These are phyloP conservation scores for Capronia epimyces DNA, from an alignment of 2,329 filamentous ascomycete genomes.

Conservation along the genomic window DNA sequence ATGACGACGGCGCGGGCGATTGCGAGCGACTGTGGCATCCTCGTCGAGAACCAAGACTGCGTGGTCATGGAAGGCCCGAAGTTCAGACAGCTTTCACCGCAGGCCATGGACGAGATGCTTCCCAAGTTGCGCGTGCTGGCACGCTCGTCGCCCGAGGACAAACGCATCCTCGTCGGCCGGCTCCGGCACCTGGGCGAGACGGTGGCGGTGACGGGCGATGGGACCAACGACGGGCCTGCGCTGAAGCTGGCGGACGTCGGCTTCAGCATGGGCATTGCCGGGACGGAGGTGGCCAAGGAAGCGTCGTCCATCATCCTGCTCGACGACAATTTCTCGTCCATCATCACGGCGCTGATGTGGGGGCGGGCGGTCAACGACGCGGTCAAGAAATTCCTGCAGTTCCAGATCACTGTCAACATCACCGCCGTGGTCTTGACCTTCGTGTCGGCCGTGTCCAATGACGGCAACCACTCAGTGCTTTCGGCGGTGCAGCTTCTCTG, in stretches of 20 bases:
- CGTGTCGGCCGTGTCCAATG: slow-evolving; percentile 71
- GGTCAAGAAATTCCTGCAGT: slow-evolving; percentile 62
- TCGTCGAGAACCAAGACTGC: slow-evolving; percentile 49
- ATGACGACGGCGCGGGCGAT: slow-evolving; percentile 68
- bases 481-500: slow-evolving; percentile 88
- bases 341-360: slow-evolving; percentile 63
- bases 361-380: slow-evolving; percentile 64
- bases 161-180: slow-evolving; percentile 57
- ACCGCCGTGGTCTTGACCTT: slow-evolving; percentile 85
- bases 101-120: slow-evolving; percentile 55
- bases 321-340: slow-evolving; percentile 61
- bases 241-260: slow-evolving; percentile 62
- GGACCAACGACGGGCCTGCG: slow-evolving; percentile 62
- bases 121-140: slow-evolving; percentile 59
- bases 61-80: slow-evolving; percentile 64
- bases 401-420: slow-evolving; percentile 74
- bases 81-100: slow-evolving; percentile 57
- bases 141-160: slow-evolving; percentile 62
- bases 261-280: slow-evolving; percentile 63
- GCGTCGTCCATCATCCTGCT: slow-evolving; percentile 63
- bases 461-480: slow-evolving; percentile 66
- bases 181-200: slow-evolving; percentile 60
- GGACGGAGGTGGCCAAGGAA: slow-evolving; percentile 63
- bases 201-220: slow-evolving; percentile 60
- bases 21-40: slow-evolving; percentile 66